These are phyloP conservation scores for Carex kokanica DNA, from an alignment of 176 grass and related monocot species.

Conservation along the genomic window DNA sequence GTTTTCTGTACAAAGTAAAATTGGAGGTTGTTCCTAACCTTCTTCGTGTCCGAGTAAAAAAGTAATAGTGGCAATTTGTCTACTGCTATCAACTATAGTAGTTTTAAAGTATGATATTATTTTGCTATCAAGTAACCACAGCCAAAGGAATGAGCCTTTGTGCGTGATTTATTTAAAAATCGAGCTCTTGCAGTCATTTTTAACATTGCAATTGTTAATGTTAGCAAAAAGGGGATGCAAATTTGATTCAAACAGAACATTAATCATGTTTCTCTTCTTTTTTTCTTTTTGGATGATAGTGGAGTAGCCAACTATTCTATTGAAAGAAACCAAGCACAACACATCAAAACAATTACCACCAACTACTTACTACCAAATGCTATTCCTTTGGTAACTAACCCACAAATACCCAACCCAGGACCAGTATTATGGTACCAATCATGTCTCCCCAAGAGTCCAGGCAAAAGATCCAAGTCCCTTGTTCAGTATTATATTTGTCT, in stretches of 20 bases:
- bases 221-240: neutral
- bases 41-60: neutral
- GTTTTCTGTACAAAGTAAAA: neutral
- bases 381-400: neutral
- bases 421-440: neutral
- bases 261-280: neutral
- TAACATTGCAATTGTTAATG: neutral
- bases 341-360: neutral
- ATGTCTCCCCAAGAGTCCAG: neutral
- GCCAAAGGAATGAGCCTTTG: neutral
- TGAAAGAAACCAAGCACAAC: neutral
- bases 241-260: neutral
- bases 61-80: neutral
- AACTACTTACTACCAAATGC: neutral
- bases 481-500: neutral
- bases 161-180: neutral
- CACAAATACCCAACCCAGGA: neutral
- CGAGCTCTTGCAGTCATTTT: neutral
- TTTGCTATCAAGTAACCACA: neutral
- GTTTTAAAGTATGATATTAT: neutral
- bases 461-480: neutral
- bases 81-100: neutral
- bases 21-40: neutral
- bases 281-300: neutral
- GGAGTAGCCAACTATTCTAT: neutral